Evolutionary conservation across 1,139 yeast species (phyloP).

Genomic region (Kodamaea ohmeri): DNA sequence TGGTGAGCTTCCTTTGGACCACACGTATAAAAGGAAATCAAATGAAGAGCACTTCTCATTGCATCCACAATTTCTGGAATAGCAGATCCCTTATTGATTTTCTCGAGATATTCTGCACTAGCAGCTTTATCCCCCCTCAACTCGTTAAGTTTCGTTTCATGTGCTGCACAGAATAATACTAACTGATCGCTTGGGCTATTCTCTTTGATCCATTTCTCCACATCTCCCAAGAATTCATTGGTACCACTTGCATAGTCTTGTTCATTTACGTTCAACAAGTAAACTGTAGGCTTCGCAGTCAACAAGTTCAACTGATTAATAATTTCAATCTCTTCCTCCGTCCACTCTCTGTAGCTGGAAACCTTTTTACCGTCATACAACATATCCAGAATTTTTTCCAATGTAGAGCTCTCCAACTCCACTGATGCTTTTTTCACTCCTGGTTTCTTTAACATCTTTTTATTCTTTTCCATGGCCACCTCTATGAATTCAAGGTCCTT

Average conservation of each 20-base stretch:
- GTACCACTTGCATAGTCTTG: constrained; percentile 46
- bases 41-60: constrained; percentile 66
- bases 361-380: constrained; percentile 61
- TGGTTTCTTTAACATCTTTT: constrained; percentile 44
- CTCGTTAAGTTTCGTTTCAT: constrained; percentile 40
- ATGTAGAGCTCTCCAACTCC: constrained; percentile 43
- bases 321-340: constrained; percentile 51
- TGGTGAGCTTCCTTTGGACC: constrained; percentile 89
- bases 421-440: constrained; percentile 26
- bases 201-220: constrained; percentile 51
- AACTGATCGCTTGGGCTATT: constrained; percentile 56
- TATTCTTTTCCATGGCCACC: constrained; percentile 46
- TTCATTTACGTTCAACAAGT: constrained; percentile 57
- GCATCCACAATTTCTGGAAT: constrained; percentile 48
- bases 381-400: constrained; percentile 48
- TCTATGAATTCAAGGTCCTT: constrained; percentile 71
- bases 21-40: constrained; percentile 87
- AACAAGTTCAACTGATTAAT: constrained; percentile 59
- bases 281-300: constrained; percentile 70
- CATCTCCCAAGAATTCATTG: constrained; percentile 45
- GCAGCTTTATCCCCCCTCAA: constrained; percentile 18
- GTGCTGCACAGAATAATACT: constrained; percentile 57
- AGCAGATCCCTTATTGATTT: constrained; percentile 26
- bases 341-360: constrained; percentile 42
- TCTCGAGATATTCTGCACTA: constrained; percentile 17